phyloP scores from a whole-genome alignment of 371 early-diverging fungal genomes.

The Smittium mucronatum region DNA sequence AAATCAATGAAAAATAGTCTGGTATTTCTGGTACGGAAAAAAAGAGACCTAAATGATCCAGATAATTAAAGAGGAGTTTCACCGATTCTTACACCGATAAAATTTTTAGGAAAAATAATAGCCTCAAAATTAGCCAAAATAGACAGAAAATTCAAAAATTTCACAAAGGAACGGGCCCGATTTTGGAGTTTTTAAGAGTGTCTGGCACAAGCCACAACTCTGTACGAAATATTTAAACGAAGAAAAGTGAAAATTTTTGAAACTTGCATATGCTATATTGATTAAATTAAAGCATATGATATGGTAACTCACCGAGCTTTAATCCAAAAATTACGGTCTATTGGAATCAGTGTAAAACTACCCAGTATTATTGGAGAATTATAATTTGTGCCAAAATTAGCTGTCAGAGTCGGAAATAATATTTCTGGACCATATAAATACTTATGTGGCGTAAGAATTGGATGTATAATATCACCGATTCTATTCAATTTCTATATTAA shows the following conservation, averaged over 20 bases:
- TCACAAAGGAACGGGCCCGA: background rate
- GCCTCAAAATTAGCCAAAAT: background rate
- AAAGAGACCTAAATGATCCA: background rate
- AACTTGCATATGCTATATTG: background rate
- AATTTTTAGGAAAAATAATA: background rate
- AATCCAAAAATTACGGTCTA: background rate
- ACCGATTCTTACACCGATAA: background rate
- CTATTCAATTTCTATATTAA: background rate
- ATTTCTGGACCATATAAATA: background rate
- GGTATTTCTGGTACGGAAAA: background rate
- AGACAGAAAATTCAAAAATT: background rate
- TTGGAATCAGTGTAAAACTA: slow-evolving; percentile 3
- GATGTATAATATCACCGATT: slow-evolving; percentile 3
- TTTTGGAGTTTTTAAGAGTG: slow-evolving; percentile 1
- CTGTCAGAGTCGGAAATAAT: background rate
- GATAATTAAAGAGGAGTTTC: slow-evolving; percentile 5
- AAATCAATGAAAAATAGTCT: background rate
- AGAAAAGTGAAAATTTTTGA: background rate
- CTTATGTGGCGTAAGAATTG: background rate
- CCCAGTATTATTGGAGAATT: background rate
- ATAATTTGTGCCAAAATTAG: background rate
- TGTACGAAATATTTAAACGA: slow-evolving; percentile 4
- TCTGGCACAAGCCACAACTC: background rate
- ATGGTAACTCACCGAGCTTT: background rate
- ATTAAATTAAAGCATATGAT: slow-evolving; percentile 3